These are phyloP conservation scores for Coemansia sp. DNA, from an alignment of 192 early-diverging fungal species.

Conservation along the genomic window DNA sequence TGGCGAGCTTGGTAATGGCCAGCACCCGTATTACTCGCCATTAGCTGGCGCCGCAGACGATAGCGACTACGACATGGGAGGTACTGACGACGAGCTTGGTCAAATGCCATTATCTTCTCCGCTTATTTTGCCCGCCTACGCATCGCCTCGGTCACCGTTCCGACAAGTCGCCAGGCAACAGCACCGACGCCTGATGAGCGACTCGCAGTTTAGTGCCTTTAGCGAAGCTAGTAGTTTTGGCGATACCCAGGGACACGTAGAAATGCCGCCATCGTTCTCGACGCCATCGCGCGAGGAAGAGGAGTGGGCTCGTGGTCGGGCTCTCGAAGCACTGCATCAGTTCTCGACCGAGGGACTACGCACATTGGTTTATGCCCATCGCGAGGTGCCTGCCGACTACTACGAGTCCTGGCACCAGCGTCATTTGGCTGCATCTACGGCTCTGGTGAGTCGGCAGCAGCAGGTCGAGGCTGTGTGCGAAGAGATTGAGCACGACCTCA, in stretches of 20 bases:
- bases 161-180: slow-evolving; percentile 1
- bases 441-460: slow-evolving; percentile 67
- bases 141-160: slow-evolving; percentile 16
- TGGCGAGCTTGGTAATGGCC: neutral
- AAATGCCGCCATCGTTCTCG: slow-evolving; percentile 35
- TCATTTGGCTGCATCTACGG: slow-evolving; percentile 71
- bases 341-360: slow-evolving; percentile 81
- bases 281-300: slow-evolving; percentile 60
- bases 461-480: slow-evolving; percentile 72
- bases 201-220: slow-evolving; percentile 42
- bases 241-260: slow-evolving; percentile 38
- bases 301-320: slow-evolving; percentile 64
- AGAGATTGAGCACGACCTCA: slow-evolving; percentile 72
- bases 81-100: neutral
- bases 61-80: neutral
- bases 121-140: neutral
- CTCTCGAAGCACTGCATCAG: slow-evolving; percentile 68
- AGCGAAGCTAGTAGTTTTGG: slow-evolving; percentile 51
- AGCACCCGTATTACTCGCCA: neutral
- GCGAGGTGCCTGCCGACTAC: slow-evolving; percentile 64
- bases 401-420: slow-evolving; percentile 71
- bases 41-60: neutral
- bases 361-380: slow-evolving; percentile 79
- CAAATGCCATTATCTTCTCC: slow-evolving; percentile 2
- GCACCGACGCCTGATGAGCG: slow-evolving; percentile 46